Evolutionary conservation across 345 rosid genomes (phyloP).

Genomic region (Populus deltoides): DNA sequence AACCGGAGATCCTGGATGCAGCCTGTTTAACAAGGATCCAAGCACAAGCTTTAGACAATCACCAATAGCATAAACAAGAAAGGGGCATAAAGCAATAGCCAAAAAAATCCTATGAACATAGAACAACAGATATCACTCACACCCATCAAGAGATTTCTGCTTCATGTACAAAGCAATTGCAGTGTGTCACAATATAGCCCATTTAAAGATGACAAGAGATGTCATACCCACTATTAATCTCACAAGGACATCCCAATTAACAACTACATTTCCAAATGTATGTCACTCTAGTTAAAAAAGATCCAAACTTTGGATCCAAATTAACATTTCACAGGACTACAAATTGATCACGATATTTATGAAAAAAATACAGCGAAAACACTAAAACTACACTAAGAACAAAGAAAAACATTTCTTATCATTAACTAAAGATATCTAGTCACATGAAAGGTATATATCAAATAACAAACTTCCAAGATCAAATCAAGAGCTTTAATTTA

Average conservation of each 20-base stretch:
- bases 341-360: background rate
- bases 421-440: background rate
- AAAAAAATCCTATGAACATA: background rate
- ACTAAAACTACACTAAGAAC: background rate
- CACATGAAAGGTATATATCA: background rate
- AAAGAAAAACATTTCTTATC: background rate
- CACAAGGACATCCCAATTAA: background rate
- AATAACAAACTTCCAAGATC: slow-evolving; percentile 4
- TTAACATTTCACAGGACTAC: background rate
- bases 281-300: background rate
- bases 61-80: background rate
- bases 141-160: background rate
- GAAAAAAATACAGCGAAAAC: background rate
- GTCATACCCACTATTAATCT: background rate
- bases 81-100: background rate
- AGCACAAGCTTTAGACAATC: background rate
- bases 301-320: background rate
- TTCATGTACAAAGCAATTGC: background rate
- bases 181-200: background rate
- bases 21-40: slow-evolving; percentile 7
- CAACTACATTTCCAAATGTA: background rate
- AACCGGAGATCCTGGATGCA: slow-evolving; percentile 15
- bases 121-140: background rate
- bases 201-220: background rate
- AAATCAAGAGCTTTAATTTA: background rate